Conservation (phyloP, 1,284 basidiomycete genomes). For the Irpex sp. region DNA sequence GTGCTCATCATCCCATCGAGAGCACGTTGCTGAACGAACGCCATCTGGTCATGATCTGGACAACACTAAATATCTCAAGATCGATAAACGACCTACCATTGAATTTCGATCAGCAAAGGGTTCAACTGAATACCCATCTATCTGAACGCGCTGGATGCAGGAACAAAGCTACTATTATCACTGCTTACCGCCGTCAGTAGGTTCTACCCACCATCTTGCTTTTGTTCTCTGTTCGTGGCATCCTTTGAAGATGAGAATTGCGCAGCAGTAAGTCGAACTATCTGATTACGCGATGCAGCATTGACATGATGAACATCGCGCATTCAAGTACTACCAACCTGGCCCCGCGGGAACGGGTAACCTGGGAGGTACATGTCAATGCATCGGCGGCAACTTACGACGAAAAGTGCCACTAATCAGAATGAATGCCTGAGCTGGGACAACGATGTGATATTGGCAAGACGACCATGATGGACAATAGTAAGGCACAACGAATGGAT, state of each 20-base stretch:
- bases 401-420: neutral
- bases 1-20: too few species aligned
- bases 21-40: too few species aligned
- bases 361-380: neutral
- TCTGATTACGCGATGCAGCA: neutral
- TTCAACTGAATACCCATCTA: too few species aligned
- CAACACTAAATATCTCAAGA: too few species aligned
- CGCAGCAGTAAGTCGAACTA: neutral
- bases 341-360: neutral
- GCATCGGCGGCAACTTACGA: neutral
- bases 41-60: too few species aligned
- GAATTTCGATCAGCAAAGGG: too few species aligned
- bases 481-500: neutral
- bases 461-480: neutral
- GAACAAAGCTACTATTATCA: too few species aligned
- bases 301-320: neutral
- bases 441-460: slow-evolving; percentile 1
- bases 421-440: neutral
- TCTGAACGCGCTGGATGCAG: too few species aligned
- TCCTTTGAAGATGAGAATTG: neutral
- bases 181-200: neutral
- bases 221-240: neutral
- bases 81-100: too few species aligned
- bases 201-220: neutral
- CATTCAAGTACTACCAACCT: neutral